Percentiles rank a stretch among this genome's conserved stretches.
Conservation (phyloP, 1,284 basidiomycete genomes). For the Lentinula novae-zelandiae region DNA sequence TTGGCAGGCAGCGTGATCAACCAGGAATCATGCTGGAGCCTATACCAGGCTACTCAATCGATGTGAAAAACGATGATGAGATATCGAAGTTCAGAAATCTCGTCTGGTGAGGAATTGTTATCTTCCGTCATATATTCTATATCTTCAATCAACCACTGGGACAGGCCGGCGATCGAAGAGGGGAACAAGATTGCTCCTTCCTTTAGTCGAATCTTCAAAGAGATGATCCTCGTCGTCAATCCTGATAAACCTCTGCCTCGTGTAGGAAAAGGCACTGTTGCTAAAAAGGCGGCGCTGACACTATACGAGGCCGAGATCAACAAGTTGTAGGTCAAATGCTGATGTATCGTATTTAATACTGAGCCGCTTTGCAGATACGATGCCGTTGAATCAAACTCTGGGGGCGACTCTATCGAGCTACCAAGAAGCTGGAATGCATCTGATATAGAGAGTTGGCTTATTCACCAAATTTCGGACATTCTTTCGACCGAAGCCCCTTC, state of each 20-base stretch:
- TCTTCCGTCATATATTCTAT: background rate
- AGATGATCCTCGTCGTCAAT: conserved; percentile 25
- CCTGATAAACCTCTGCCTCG: conserved; percentile 24
- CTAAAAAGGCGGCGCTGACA: conserved; percentile 11
- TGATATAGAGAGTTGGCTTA: background rate
- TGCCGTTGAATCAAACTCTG: conserved; percentile 21
- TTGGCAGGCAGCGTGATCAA: conserved; percentile 12
- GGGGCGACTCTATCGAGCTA: conserved; percentile 16
- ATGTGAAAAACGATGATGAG: conserved; percentile 4
- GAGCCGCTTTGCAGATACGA: conserved; percentile 18
- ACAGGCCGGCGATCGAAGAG: conserved; percentile 23
- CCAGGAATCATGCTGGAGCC: conserved; percentile 12
- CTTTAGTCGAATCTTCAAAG: conserved; percentile 31
- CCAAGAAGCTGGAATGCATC: background rate
- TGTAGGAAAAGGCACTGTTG: conserved; percentile 17
- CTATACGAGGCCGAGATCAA: conserved; percentile 18
- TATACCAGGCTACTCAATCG: background rate
- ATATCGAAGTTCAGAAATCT: conserved; percentile 9
- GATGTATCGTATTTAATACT: conserved; percentile 22
- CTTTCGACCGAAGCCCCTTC: background rate
- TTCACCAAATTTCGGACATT: background rate
- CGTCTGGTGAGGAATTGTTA: conserved; percentile 10
- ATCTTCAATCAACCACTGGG: no score
- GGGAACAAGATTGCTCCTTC: conserved; percentile 29
- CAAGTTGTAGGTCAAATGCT: conserved; percentile 13